Base-by-base conservation (phyloP, 306 rosid species). In the Pterocarpus santalinus region DNA sequence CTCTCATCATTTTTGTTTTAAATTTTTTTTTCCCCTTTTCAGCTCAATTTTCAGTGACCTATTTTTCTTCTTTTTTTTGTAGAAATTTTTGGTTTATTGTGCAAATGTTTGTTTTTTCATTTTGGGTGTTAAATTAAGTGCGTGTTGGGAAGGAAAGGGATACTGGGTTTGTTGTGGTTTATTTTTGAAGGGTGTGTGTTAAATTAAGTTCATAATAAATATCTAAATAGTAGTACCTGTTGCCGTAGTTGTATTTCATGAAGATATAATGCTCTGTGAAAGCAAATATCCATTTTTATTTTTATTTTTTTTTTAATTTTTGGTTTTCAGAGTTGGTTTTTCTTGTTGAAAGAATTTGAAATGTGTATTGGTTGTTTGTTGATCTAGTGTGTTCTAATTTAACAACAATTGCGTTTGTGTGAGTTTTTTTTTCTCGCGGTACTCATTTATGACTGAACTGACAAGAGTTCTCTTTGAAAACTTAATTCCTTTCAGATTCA, bases 401-500 rank as follows among this genome's bases (percentile, higher is more conserved):
- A 36, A 34, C 53, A 46, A 7, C 69, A 41, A 33, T 52, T 52
- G 69, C 39, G 8, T 57, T 57, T 65, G 30, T 67, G 67, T 58
- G 41, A 11, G 1, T 16, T 34, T 0, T 17, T 60, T 10, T 13
- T 56, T 14, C 28, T 22, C 28, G 28, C 0, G 28, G 28, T 22
- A 22, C 28, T 22, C 28, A 22, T 6, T 51, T 12, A 1, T 32
- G 39, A 43, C 38, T 55, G 47, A 67, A 60, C 83, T 83, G 52
- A 89, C 58, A 32, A 32, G 65, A 58, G 30, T 63, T 72, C 14
- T 76, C 35, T 69, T 72, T 64, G 35, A 44, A 47, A 78, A 68
- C 51, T 60, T 76, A 53, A 7, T 44, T 41, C 33, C 35, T 81
- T 77, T 81, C 89, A 94, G 98, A 94, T 90, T 94, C 98, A 30